Evolutionary conservation across 352 stramenopile species (phyloP), one percentile per base, ranked within the genome.

Genomic region (Globisporangium polare): DNA sequence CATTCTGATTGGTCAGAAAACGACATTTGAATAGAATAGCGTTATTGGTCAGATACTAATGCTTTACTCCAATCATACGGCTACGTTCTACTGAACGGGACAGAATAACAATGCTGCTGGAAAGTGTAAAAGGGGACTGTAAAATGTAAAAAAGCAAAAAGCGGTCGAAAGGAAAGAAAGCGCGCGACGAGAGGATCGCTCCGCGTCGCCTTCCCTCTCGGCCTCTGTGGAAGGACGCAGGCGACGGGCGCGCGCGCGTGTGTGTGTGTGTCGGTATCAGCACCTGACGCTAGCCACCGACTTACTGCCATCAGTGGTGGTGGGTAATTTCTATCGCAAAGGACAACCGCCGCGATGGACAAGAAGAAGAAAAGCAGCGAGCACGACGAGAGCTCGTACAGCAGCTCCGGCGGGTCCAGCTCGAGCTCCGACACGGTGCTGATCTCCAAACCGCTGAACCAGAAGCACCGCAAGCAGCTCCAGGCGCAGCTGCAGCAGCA

Each of bases 361-460:
- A 56, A 33, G 15, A 53, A 56, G 42, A 46, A 56, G 42, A 50
- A 54, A 15, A 53, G 6, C 5, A 20, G 49, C 20, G 51, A 65
- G 20, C 43, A 51, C 31, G 62, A 49, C 22, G 55, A 59, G 33
- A 82, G 74, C 60, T 81, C 72, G 17, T 77, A 81, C 65, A 83
- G 73, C 63, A 80, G 77, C 60, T 81, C 73, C 22, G 86, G 77
- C n/a, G 86, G 77, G 58, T 88, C 78, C 33, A 79, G 68, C 50
- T 78, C 71, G n/a, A 88, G 82, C 66, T 87, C 78, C 35, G 76
- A 92, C 71, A 85, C 77, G 29, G 83, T 92, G 66, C 73, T 92
- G 10, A 88, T 92, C 53, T 80, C 80, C 51, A 85, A 83, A 49
- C 76, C 78, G 53, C 74, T 88, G 42, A 72, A 86, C 54, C 74